Evolutionary conservation across 345 rosid genomes (phyloP).

Genomic region (Zanthoxylum bungeanum): DNA sequence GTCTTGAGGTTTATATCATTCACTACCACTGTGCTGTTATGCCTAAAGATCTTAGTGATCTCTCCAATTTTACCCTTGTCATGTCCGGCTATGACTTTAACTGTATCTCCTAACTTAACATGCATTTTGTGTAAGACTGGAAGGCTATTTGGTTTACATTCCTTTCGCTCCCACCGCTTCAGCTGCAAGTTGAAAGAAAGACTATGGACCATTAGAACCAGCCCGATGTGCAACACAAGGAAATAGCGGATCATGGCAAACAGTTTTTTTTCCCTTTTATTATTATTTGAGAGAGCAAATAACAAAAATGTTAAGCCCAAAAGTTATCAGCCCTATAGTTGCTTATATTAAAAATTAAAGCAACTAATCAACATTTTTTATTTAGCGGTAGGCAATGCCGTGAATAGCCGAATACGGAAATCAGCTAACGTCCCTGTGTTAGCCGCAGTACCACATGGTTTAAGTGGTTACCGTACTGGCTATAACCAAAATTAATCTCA

Average conservation of each 20-base stretch:
- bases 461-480: not conserved
- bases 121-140: constrained; percentile 89
- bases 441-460: not conserved
- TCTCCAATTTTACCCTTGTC: constrained; percentile 91
- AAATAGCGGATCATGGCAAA: not conserved
- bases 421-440: not conserved
- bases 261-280: not conserved
- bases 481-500: not conserved
- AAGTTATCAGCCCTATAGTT: not conserved
- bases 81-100: constrained; percentile 75
- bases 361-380: not conserved
- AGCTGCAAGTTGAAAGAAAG: constrained; percentile 40
- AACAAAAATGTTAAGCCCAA: not conserved
- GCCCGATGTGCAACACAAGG: not conserved
- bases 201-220: not conserved
- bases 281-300: not conserved
- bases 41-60: constrained; percentile 61
- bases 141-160: constrained; percentile 92
- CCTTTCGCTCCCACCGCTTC: constrained; percentile 84
- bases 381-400: not conserved
- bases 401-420: not conserved
- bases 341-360: not conserved
- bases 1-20: constrained; percentile 86
- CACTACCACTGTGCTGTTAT: constrained; percentile 73
- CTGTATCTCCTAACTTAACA: constrained; percentile 84